phyloP scores from a whole-genome alignment of 495 filamentous ascomycete species.

The Penicillium odoratum region DNA sequence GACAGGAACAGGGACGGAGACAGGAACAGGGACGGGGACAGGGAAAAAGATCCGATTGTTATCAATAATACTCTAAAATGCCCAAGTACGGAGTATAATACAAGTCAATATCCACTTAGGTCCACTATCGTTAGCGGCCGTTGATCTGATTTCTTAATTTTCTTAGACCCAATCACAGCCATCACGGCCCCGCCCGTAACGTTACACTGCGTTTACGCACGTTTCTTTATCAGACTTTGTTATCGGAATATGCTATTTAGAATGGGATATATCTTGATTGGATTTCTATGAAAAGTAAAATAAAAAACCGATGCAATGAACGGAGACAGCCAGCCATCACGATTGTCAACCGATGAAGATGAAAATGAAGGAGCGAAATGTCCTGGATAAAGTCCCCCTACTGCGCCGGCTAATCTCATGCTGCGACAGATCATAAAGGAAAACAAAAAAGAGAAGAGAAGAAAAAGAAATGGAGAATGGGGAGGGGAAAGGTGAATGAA shows the following conservation, averaged over 20 bases:
- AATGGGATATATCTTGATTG: neutral
- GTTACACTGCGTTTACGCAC: neutral
- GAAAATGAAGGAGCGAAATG: neutral
- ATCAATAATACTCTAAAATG: no score
- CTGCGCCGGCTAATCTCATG: conserved; percentile 31
- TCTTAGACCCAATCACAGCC: conserved; percentile 10
- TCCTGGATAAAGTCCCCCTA: neutral
- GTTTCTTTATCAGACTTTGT: neutral
- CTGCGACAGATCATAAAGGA: conserved; percentile 5
- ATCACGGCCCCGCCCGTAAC: neutral
- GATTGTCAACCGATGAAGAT: conserved; percentile 8
- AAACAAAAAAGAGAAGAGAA: conserved; percentile 7
- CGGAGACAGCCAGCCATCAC: conserved; percentile 11
- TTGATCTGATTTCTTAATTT: conserved; percentile 9
- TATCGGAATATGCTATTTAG: neutral
- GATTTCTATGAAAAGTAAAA: conserved; percentile 6
- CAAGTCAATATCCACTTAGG: no score
- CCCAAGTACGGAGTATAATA: no score
- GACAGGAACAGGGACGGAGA: no score
- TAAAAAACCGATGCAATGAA: conserved; percentile 1
- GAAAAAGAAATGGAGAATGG: neutral
- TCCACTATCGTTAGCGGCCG: conserved; percentile 11
- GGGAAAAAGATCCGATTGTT: no score
- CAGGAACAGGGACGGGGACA: no score
- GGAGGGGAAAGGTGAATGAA: neutral